A percentile compares a stretch with the other conserved stretches of the same genome.
Evolutionary conservation across 2,329 filamentous ascomycete genomes (phyloP).

Genomic region (Biscogniauxia marginata): DNA sequence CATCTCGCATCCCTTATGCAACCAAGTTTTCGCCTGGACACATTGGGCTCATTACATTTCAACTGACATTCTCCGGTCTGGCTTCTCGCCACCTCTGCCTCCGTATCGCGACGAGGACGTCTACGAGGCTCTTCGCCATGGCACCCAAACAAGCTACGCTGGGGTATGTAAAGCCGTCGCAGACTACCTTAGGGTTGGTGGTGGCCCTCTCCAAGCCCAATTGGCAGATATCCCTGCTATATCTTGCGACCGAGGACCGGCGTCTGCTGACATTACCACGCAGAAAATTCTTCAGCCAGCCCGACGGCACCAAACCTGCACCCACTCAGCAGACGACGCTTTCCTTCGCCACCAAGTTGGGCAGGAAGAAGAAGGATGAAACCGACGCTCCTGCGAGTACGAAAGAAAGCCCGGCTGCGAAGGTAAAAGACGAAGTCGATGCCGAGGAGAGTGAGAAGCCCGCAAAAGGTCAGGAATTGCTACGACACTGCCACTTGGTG

Average conservation of each 20-base stretch:
- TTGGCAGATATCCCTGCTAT: neutral
- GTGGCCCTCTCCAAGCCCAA: conserved; percentile 7
- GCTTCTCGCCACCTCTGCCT: conserved; percentile 24
- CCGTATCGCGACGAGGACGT: conserved; percentile 25
- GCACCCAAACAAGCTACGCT: conserved; percentile 35
- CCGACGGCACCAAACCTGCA: conserved; percentile 56
- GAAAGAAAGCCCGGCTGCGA: conserved; percentile 16
- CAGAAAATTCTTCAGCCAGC: conserved; percentile 83
- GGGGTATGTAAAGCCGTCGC: conserved; percentile 36
- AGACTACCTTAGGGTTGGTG: conserved; percentile 35
- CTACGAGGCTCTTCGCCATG: conserved; percentile 28
- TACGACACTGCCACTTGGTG: neutral
- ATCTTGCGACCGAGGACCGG: neutral
- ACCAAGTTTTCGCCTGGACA: neutral
- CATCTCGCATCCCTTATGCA: conserved; percentile 3
- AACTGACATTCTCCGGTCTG: conserved; percentile 18
- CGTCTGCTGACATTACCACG: conserved; percentile 12
- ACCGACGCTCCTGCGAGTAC: conserved; percentile 24
- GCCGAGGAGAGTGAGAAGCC: conserved; percentile 40
- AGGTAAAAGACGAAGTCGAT: conserved; percentile 25
- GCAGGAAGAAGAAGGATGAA: conserved; percentile 36
- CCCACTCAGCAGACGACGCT: conserved; percentile 76
- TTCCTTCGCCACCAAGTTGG: conserved; percentile 64
- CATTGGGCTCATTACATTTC: neutral
- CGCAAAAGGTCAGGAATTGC: conserved; percentile 36